A percentile compares a stretch with the other conserved stretches of the same genome.
Evolutionary conservation across 257 asterid species (phyloP).

Genomic region (Solanum phureja): DNA sequence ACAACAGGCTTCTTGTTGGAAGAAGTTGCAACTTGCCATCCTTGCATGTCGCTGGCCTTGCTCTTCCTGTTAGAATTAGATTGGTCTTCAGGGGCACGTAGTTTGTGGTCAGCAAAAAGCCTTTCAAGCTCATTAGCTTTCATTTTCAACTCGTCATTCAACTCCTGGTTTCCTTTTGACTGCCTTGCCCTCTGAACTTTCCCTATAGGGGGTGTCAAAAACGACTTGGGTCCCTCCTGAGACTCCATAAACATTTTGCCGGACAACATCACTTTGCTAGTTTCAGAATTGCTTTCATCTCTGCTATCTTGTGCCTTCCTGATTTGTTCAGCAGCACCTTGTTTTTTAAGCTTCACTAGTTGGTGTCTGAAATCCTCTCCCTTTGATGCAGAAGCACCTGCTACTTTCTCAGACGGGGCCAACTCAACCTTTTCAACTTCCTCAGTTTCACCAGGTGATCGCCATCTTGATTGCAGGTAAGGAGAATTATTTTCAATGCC

Average conservation of each 20-base stretch:
- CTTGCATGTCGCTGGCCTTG: constrained; percentile 29
- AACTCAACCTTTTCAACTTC: constrained; percentile 25
- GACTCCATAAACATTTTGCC: constrained; percentile 30
- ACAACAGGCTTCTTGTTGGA: constrained; percentile 21
- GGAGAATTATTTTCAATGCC: constrained; percentile 29
- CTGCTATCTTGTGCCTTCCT: constrained; percentile 31
- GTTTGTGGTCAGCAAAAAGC: constrained; percentile 66
- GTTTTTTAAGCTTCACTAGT: constrained; percentile 26
- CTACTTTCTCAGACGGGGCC: constrained; percentile 14
- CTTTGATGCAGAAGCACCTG: constrained; percentile 20
- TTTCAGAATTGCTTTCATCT: constrained; percentile 23
- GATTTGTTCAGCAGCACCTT: constrained; percentile 28
- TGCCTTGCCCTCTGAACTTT: constrained; percentile 51
- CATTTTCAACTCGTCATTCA: constrained; percentile 68
- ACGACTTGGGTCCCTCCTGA: constrained; percentile 38
- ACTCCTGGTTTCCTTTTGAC: constrained; percentile 78
- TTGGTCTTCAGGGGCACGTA: constrained; percentile 63
- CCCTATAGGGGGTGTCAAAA: constrained; percentile 41
- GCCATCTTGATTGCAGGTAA: constrained; percentile 28
- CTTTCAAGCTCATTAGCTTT: constrained; percentile 92
- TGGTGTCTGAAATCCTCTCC: constrained; percentile 42
- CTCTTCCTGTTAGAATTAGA: constrained; percentile 37
- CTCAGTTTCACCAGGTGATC: constrained; percentile 22
- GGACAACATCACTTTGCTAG: constrained; percentile 16
- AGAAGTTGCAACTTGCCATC: constrained; percentile 22